Base-by-base conservation (phyloP, 192 early-diverging fungal species). In the Entomortierella chlamydospora region DNA sequence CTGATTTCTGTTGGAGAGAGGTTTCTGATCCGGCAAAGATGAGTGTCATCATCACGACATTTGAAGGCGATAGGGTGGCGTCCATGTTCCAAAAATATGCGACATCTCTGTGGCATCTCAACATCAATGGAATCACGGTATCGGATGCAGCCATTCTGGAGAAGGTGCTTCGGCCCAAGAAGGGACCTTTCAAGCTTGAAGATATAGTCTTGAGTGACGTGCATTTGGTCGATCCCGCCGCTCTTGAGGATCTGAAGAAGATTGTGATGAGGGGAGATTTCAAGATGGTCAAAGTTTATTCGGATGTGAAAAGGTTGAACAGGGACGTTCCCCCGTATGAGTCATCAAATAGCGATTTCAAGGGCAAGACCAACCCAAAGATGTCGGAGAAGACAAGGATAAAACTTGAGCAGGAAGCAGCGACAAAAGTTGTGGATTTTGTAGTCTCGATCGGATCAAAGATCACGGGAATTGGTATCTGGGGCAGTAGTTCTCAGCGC, bases 41-140 rank as follows among this genome's bases (percentile, higher is more conserved):
- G 51, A 34, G n/a, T 33, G 49, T 74, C 22, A 12, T 34, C 22
- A 67, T 54, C 2, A 53, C 37, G 11, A 60, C 49, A 0, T 57
- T 57, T 45, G 71, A 57, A 30, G 56, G 71, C 2, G 72, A 74
- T 52, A 74, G 61, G 41, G 50, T 74, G 1, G 50, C 41, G 13
- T 50, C 63, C 17, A 52, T 74, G 39, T 55, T 74, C 25, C 72
- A 74, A 55, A 67, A 62, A 56, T 66, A 66, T 26, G 63, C 72
- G 23, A 53, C 72, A 0, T 61, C 50, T 13, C 7, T 74, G 0
- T 17, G 17, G 11, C 22, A 23, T 2, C 15, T 74, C 2, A 13
- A 57, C 13, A n/a, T 74, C 30, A 25, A 43, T 11, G 52, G 64
- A 0, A 53, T 67, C 22, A n/a, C 49, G 0, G 28, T 23, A 1